A percentile compares a stretch with the other conserved stretches of the same genome.
phyloP scores from a whole-genome alignment of 805 yeast species.

The Candida methanosorbosa region DNA sequence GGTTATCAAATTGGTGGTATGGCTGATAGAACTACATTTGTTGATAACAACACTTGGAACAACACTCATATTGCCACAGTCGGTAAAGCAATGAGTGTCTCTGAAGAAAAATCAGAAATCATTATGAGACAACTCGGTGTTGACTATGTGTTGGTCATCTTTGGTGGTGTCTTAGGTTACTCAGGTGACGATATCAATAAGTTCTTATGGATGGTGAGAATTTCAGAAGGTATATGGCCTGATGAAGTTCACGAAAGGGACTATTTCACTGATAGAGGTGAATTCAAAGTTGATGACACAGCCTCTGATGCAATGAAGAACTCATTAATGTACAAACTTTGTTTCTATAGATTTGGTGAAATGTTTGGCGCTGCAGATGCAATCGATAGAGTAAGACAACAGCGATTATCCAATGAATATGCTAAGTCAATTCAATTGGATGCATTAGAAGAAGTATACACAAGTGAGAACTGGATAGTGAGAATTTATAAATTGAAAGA shows the following conservation, averaged over 20 bases:
- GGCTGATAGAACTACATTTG: constrained; percentile 98
- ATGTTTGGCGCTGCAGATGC: constrained; percentile 55
- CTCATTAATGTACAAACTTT: constrained; percentile 91
- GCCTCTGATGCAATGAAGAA: constrained; percentile 85
- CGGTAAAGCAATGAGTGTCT: constrained; percentile 93
- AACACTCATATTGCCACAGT: constrained; percentile 99
- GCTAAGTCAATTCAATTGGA: constrained; percentile 47
- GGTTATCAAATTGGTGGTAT: constrained; percentile 99
- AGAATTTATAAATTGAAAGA: constrained; percentile 90
- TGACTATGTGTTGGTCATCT: constrained; percentile 85
- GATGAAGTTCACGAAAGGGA: constrained; percentile 87
- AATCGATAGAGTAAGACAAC: constrained; percentile 82
- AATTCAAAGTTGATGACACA: constrained; percentile 72
- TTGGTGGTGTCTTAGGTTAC: constrained; percentile 90
- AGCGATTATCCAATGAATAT: constrained; percentile 29
- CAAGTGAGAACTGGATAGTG: constrained; percentile 94
- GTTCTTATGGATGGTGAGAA: constrained; percentile 97
- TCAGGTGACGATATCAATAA: constrained; percentile 96
- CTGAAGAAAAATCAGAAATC: constrained; percentile 82
- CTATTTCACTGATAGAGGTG: constrained; percentile 79
- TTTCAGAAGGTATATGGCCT: constrained; percentile 99
- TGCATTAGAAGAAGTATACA: constrained; percentile 87
- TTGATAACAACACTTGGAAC: constrained; percentile 98
- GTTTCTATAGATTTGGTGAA: constrained; percentile 79
- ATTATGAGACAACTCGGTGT: constrained; percentile 88